phyloP scores from a whole-genome alignment of 139 green algal species.

The Desmodesmus armatus region DNA sequence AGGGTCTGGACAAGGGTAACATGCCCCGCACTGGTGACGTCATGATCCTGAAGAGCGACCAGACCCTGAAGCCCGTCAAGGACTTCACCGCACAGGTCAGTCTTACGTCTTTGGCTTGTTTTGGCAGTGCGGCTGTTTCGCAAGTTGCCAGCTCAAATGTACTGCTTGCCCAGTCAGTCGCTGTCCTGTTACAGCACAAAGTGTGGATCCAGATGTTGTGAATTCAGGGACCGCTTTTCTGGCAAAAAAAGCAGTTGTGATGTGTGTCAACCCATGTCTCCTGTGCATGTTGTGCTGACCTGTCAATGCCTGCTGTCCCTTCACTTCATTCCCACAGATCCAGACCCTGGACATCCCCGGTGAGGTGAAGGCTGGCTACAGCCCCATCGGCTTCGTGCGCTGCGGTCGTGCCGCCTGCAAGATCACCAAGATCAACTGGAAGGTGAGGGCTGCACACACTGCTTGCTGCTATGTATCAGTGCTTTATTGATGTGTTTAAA shows the following conservation, averaged over 20 bases:
- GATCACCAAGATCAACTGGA: constrained; percentile 89
- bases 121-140: not conserved
- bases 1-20: constrained; percentile 95
- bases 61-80: constrained; percentile 82
- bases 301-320: not conserved
- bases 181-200: not conserved
- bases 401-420: constrained; percentile 90
- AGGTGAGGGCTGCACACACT: constrained; percentile 62
- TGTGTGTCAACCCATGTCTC: too few relatives aligned
- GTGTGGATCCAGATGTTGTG: not conserved
- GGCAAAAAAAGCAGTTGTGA: not conserved
- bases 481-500: too few relatives aligned
- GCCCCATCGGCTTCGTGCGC: constrained; percentile 92
- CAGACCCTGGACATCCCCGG: constrained; percentile 95
- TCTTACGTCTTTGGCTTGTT: not conserved
- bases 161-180: not conserved
- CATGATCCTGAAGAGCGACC: constrained; percentile 93
- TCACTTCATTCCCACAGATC: constrained; percentile 85
- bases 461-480: too few relatives aligned
- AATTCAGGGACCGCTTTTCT: not conserved
- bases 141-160: not conserved
- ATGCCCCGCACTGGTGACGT: constrained; percentile 92
- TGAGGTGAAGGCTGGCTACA: constrained; percentile 94
- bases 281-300: not conserved
- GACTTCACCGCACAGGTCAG: constrained; percentile 90